phyloP scores from a whole-genome alignment of 345 rosid species.

The Raphanus raphanistrum region DNA sequence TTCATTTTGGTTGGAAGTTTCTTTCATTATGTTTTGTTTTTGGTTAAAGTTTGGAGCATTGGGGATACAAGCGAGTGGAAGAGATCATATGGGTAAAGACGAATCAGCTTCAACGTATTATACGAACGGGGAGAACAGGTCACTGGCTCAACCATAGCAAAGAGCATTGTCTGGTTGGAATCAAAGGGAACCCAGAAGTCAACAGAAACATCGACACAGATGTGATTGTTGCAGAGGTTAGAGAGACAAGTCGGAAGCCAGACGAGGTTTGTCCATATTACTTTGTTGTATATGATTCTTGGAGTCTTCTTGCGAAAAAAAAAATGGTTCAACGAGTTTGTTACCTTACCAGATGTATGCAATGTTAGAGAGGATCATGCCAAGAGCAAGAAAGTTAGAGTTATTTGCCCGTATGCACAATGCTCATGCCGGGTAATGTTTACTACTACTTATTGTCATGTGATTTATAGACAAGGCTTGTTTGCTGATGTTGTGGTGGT shows the following conservation, averaged over 20 bases:
- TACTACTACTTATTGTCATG: background rate
- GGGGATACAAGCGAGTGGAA: constrained; percentile 97
- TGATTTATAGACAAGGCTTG: background rate
- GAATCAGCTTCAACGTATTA: constrained; percentile 95
- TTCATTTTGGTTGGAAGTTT: background rate
- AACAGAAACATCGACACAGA: constrained; percentile 97
- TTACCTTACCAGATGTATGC: constrained; percentile 74
- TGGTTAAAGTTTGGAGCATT: constrained; percentile 67
- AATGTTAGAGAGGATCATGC: constrained; percentile 96
- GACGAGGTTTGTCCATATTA: constrained; percentile 73
- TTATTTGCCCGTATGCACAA: constrained; percentile 98
- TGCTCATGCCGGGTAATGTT: constrained; percentile 85
- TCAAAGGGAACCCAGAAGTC: constrained; percentile 91
- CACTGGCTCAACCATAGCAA: constrained; percentile 99
- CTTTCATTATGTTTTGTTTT: background rate
- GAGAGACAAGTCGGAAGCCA: constrained; percentile 98
- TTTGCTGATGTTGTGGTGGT: background rate
- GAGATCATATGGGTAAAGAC: constrained; percentile 97
- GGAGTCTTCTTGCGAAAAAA: background rate
- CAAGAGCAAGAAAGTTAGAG: constrained; percentile 90
- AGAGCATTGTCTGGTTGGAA: constrained; percentile 98
- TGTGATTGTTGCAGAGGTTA: constrained; percentile 96
- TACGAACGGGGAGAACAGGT: constrained; percentile 97
- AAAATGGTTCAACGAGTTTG: constrained; percentile 1
- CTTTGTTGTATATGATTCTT: background rate